Percentiles rank a stretch among this genome's conserved stretches.
These are phyloP conservation scores for Trichoderma atroviride DNA, from an alignment of 2,329 filamentous ascomycete species.

Conservation along the genomic window DNA sequence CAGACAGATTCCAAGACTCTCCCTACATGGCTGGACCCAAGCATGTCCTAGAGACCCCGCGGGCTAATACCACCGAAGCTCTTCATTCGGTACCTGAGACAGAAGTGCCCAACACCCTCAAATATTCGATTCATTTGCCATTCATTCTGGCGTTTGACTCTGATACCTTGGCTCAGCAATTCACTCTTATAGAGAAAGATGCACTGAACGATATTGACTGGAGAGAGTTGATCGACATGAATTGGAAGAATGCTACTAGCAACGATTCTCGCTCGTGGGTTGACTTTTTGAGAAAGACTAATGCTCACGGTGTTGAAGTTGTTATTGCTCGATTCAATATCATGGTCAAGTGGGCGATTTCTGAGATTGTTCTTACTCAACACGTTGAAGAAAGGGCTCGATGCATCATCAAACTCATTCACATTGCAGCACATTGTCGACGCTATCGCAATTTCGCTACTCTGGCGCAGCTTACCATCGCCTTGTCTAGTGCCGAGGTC, in stretches of 20 bases:
- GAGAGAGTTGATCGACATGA: conserved; percentile 83
- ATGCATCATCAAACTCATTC: conserved; percentile 79
- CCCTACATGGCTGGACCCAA: conserved; percentile 39
- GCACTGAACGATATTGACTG: conserved; percentile 85
- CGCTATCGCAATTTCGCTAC: conserved; percentile 81
- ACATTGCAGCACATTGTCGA: conserved; percentile 76
- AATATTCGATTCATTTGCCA: conserved; percentile 66
- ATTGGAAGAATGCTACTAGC: conserved; percentile 71
- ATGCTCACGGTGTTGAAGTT: conserved; percentile 76
- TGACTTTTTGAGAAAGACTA: conserved; percentile 72
- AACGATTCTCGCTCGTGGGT: conserved; percentile 76
- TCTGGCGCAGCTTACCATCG: conserved; percentile 78
- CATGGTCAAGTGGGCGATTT: conserved; percentile 84
- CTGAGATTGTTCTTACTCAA: conserved; percentile 75
- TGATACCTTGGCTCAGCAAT: conserved; percentile 76
- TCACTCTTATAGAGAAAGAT: conserved; percentile 84
- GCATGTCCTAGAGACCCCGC: conserved; percentile 31
- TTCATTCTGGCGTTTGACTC: conserved; percentile 83
- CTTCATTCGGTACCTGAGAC: conserved; percentile 41
- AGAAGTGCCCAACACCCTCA: conserved; percentile 39
- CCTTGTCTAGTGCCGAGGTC: conserved; percentile 73
- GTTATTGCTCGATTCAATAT: conserved; percentile 86
- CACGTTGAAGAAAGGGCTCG: conserved; percentile 71
- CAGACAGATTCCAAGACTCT: conserved; percentile 47
- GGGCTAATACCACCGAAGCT: conserved; percentile 38